A percentile compares a stretch with the other conserved stretches of the same genome.
Evolutionary conservation across 495 filamentous ascomycete species (phyloP).

Genomic region (Parmelia sp.): DNA sequence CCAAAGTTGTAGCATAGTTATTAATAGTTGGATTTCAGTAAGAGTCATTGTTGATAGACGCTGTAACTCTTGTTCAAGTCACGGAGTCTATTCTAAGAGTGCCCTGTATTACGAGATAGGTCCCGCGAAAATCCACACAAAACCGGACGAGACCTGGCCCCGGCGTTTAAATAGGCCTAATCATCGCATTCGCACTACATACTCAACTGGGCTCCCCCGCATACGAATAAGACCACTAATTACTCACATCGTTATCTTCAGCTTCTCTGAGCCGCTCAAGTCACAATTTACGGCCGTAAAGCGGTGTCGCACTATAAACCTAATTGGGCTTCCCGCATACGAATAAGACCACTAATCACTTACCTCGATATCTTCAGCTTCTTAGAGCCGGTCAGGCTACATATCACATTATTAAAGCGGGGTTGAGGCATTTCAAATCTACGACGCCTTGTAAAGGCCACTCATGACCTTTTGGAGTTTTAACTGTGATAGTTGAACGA

Average conservation of each 20-base stretch:
- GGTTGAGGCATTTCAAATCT: background rate
- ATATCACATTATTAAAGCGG: background rate
- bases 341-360: background rate
- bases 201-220: too few relatives aligned
- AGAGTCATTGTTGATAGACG: background rate
- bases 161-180: background rate
- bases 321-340: background rate
- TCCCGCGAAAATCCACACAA: background rate
- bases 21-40: background rate
- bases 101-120: slow-evolving; percentile 9
- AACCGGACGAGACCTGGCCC: background rate
- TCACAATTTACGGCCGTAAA: too few relatives aligned
- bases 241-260: too few relatives aligned
- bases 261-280: too few relatives aligned
- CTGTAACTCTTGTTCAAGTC: background rate
- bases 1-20: background rate
- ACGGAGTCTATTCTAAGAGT: background rate
- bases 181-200: background rate
- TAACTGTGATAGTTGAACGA: background rate
- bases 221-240: too few relatives aligned
- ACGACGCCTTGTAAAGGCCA: background rate
- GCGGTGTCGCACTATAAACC: too few relatives aligned
- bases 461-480: background rate
- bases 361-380: background rate
- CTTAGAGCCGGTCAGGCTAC: background rate